Percentiles rank a stretch among this genome's conserved stretches.
phyloP scores from a whole-genome alignment of 2,329 filamentous ascomycete species.

The Aspergillus uvarum region DNA sequence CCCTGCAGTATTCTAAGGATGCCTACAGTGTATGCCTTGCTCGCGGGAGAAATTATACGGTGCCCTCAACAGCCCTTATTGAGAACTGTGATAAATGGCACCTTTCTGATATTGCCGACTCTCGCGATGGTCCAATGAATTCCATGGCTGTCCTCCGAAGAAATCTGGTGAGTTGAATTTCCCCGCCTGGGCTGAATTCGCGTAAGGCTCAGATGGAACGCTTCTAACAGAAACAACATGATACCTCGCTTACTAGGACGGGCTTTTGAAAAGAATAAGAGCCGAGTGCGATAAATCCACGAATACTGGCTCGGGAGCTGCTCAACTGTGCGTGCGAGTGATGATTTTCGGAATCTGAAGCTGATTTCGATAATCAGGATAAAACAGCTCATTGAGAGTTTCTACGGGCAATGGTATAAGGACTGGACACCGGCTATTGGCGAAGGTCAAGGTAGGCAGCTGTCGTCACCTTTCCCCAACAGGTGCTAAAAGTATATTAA shows the following conservation, averaged over 20 bases:
- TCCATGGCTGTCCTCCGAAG: conserved; percentile 69
- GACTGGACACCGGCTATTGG: conserved; percentile 62
- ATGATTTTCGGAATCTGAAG: neutral
- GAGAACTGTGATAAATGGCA: conserved; percentile 71
- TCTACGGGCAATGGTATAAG: conserved; percentile 65
- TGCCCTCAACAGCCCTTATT: conserved; percentile 65
- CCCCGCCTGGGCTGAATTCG: neutral
- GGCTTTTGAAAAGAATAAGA: conserved; percentile 30
- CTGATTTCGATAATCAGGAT: conserved; percentile 37
- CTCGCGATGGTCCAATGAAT: conserved; percentile 68
- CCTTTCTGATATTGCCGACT: conserved; percentile 60
- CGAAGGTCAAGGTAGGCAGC: conserved; percentile 50
- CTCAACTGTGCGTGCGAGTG: conserved; percentile 28
- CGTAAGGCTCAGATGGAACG: neutral
- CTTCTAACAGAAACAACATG: conserved; percentile 8
- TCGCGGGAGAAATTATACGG: conserved; percentile 66
- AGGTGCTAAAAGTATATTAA: conserved; percentile 46
- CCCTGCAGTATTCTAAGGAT: neutral
- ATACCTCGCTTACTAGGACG: conserved; percentile 25
- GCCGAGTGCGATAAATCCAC: conserved; percentile 40
- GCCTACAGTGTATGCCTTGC: conserved; percentile 62
- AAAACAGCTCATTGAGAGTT: conserved; percentile 62
- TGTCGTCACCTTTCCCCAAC: conserved; percentile 14
- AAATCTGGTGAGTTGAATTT: conserved; percentile 55
- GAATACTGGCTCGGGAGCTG: conserved; percentile 33